These are phyloP conservation scores for Alternaria metachromatica DNA, from an alignment of 2,329 filamentous ascomycete species.

Conservation along the genomic window DNA sequence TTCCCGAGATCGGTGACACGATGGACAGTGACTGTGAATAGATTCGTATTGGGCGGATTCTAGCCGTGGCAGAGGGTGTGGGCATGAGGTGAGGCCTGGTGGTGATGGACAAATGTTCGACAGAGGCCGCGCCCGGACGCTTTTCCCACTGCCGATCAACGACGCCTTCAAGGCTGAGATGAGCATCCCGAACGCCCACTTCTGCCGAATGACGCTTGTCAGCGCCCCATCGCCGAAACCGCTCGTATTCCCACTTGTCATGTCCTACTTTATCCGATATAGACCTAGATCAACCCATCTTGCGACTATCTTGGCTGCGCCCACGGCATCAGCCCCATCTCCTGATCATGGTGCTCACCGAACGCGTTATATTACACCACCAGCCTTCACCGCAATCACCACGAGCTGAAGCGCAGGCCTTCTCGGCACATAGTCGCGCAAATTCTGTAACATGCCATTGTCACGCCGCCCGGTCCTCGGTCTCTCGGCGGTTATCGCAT, in stretches of 20 bases:
- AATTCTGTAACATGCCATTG: slow-evolving; percentile 1
- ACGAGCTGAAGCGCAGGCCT: background rate
- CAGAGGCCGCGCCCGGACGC: slow-evolving; percentile 6
- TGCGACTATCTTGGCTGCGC: background rate
- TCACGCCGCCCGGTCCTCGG: slow-evolving; percentile 5
- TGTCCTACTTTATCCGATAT: slow-evolving; percentile 15
- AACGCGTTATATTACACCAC: background rate
- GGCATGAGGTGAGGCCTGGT: slow-evolving; percentile 16
- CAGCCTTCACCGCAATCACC: background rate
- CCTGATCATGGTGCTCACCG: background rate
- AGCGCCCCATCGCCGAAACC: slow-evolving; percentile 7
- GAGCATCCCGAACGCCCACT: slow-evolving; percentile 11
- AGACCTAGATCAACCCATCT: background rate
- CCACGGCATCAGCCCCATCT: background rate
- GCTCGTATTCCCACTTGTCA: background rate
- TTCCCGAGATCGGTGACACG: slow-evolving; percentile 15
- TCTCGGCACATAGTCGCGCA: slow-evolving; percentile 11
- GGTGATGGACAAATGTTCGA: slow-evolving; percentile 17
- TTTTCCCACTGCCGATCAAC: slow-evolving; percentile 14
- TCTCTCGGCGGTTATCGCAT: slow-evolving; percentile 9
- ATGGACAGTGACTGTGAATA: slow-evolving; percentile 1
- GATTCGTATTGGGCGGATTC: slow-evolving; percentile 1
- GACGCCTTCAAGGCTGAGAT: slow-evolving; percentile 16
- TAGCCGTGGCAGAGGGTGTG: slow-evolving; percentile 5
- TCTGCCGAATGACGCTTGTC: slow-evolving; percentile 12